A percentile compares a stretch with the other conserved stretches of the same genome.
Conservation (phyloP, 2,329 filamentous ascomycete genomes). For the Xylariales sp. region DNA sequence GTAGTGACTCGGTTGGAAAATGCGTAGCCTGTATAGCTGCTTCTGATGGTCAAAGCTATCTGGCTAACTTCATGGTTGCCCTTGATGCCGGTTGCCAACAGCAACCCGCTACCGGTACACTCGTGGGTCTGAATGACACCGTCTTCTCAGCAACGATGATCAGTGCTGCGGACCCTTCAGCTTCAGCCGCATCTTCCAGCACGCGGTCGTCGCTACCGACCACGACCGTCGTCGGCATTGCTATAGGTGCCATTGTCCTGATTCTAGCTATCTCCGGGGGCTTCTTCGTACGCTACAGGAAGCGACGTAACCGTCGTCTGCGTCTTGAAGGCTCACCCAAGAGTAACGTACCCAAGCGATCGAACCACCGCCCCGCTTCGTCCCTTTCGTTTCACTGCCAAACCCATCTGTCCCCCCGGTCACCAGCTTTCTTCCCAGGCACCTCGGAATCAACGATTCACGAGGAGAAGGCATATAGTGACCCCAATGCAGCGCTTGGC, state of each 20-base stretch:
- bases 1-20: conserved; percentile 27
- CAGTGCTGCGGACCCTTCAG: conserved; percentile 29
- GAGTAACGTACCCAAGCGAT: conserved; percentile 18
- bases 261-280: conserved; percentile 34
- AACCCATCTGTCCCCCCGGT: conserved; percentile 36
- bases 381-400: conserved; percentile 49
- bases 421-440: conserved; percentile 31
- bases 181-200: conserved; percentile 10
- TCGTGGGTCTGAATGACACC: conserved; percentile 39
- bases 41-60: conserved; percentile 34
- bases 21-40: conserved; percentile 44
- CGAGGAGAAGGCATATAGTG: conserved; percentile 21
- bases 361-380: conserved; percentile 34
- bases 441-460: conserved; percentile 17
- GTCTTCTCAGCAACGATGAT: conserved; percentile 36
- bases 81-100: conserved; percentile 48
- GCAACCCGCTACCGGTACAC: conserved; percentile 31
- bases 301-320: conserved; percentile 33
- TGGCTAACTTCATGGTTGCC: conserved; percentile 49
- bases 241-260: conserved; percentile 32
- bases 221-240: conserved; percentile 40
- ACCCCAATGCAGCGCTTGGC: conserved; percentile 14
- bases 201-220: conserved; percentile 25
- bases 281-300: conserved; percentile 41
- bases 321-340: conserved; percentile 20